Percentiles rank a stretch among this genome's conserved stretches.
phyloP scores from a whole-genome alignment of 2,329 filamentous ascomycete genomes.

The Seiridium cupressi region DNA sequence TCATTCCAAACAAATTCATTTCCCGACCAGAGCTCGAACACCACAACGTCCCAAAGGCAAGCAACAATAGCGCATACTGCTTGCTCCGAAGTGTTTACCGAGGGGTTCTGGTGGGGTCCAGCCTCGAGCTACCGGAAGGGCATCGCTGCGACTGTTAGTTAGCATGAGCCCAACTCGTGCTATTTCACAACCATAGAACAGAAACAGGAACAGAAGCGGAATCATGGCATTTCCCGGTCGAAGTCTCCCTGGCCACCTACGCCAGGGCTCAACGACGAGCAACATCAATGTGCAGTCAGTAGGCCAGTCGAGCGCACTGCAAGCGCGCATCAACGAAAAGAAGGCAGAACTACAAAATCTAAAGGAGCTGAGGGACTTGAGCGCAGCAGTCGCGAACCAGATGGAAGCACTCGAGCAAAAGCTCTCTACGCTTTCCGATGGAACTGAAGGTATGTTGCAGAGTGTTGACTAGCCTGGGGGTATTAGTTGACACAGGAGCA shows the following conservation, averaged over 20 bases:
- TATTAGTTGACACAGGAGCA: constrained; percentile 29
- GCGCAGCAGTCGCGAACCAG: constrained; percentile 73
- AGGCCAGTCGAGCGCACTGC: constrained; percentile 67
- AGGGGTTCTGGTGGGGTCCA: no score
- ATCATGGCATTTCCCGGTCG: constrained; percentile 57
- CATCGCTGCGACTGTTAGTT: no score
- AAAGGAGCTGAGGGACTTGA: constrained; percentile 75
- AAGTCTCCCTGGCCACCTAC: constrained; percentile 64
- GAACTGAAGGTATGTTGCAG: constrained; percentile 66
- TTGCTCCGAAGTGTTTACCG: no score
- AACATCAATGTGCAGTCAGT: constrained; percentile 38
- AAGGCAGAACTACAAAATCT: constrained; percentile 79
- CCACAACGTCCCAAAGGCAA: no score
- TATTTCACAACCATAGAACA: no score
- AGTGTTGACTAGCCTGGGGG: constrained; percentile 14
- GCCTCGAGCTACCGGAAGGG: no score
- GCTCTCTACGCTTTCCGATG: constrained; percentile 72
- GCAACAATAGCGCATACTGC: no score
- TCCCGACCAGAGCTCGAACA: no score
- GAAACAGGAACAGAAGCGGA: background rate
- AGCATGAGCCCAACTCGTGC: no score
- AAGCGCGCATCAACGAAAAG: constrained; percentile 81
- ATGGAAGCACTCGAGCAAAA: constrained; percentile 83
- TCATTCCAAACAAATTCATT: no score
- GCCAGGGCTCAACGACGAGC: constrained; percentile 54